Evolutionary conservation across 2,329 filamentous ascomycete genomes (phyloP).

Genomic region (Hortaea werneckii): DNA sequence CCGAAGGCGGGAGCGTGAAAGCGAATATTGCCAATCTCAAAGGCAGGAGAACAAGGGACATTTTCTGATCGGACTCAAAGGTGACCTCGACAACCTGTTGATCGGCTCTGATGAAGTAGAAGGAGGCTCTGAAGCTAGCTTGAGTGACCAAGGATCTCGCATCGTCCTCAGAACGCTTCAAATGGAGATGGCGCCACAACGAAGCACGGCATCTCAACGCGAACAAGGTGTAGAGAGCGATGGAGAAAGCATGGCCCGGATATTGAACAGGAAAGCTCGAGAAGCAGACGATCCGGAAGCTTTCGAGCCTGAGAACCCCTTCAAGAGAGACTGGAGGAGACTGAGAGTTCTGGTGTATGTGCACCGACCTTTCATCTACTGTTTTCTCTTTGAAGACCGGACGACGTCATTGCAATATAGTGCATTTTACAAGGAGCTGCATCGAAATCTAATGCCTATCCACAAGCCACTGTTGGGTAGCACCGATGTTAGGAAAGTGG

Average conservation of each 20-base stretch:
- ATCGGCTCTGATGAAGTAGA: slow-evolving; percentile 34
- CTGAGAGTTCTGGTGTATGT: slow-evolving; percentile 64
- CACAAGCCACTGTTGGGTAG: slow-evolving; percentile 35
- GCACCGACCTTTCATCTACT: slow-evolving; percentile 64
- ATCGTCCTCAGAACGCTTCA: slow-evolving; percentile 57
- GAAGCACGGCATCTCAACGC: background rate
- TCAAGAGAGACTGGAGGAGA: slow-evolving; percentile 13
- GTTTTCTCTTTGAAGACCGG: slow-evolving; percentile 57
- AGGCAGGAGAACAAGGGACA: slow-evolving; percentile 38
- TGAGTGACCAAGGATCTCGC: slow-evolving; percentile 30
- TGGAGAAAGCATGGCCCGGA: background rate
- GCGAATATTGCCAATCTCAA: slow-evolving; percentile 50
- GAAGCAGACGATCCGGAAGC: background rate
- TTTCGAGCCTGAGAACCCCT: background rate
- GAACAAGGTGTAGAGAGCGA: slow-evolving; percentile 9
- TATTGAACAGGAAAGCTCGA: background rate
- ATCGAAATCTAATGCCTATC: slow-evolving; percentile 41
- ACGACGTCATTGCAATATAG: slow-evolving; percentile 44
- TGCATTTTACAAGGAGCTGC: slow-evolving; percentile 39
- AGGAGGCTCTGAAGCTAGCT: slow-evolving; percentile 16
- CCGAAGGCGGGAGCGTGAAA: slow-evolving; percentile 40
- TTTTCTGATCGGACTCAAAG: slow-evolving; percentile 60
- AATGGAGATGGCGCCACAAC: slow-evolving; percentile 42
- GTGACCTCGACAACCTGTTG: slow-evolving; percentile 49
- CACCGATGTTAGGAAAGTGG: slow-evolving; percentile 33